Evolutionary conservation across 176 grass and related monocot genomes (phyloP).

Genomic region (Areca catechu): DNA sequence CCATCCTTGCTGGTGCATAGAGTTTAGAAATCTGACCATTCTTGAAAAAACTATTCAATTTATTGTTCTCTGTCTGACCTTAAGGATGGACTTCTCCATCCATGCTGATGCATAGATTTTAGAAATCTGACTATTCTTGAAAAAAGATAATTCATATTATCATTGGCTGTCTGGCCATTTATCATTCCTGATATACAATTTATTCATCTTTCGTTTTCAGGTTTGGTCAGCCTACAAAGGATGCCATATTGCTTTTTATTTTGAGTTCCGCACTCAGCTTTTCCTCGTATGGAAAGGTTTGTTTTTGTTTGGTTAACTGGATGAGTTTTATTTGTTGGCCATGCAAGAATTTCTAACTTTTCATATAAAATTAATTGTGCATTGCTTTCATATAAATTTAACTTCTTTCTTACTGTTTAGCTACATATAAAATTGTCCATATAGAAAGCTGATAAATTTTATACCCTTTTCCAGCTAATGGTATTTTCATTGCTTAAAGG

Average conservation of each 20-base stretch:
- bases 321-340: not conserved
- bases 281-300: conserved; percentile 74
- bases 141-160: not conserved
- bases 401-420: too few species aligned
- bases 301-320: conserved; percentile 4
- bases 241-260: conserved; percentile 52
- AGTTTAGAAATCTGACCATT: too few species aligned
- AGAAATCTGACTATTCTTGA: too few species aligned
- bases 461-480: conserved; percentile 46
- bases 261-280: conserved; percentile 56
- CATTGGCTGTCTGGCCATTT: conserved; percentile 2
- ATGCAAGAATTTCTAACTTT: too few species aligned
- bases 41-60: not conserved
- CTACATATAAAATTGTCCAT: not conserved
- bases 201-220: conserved; percentile 25
- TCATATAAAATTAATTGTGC: too few species aligned
- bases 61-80: conserved; percentile 4
- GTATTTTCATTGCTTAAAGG: conserved; percentile 69
- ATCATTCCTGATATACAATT: too few species aligned
- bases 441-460: not conserved
- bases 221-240: conserved; percentile 56
- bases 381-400: too few species aligned
- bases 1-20: too few species aligned
- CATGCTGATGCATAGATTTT: too few species aligned
- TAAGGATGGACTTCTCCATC: not conserved